Evolutionary conservation across 768 basidiomycete genomes (phyloP), one percentile per base, ranked within the genome.

Genomic region (Crucibulum laeve): DNA sequence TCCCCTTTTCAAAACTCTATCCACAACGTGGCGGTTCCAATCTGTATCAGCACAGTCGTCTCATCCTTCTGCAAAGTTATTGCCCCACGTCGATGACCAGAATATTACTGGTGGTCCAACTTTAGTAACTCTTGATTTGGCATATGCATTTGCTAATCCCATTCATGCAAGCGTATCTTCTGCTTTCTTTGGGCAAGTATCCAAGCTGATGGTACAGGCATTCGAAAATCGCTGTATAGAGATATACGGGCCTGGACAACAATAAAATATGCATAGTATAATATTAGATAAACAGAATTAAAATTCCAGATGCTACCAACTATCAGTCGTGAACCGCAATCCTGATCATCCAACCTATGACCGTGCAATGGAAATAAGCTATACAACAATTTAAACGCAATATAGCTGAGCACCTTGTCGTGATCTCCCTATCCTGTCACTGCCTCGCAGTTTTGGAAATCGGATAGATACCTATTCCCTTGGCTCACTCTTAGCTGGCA

Each of bases 81-180:
- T 37, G 13, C 42, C 36, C 2, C 15, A 22, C 18, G 23, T 42
- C 11, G 19, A 40, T 14, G 21, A 43, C 30, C 5, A 18, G 14
- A 22, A n/a, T 13, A 11, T 23, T 22, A 15, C 64, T 37, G 42
- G 52, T 18, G 69, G 70, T 5, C 74, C 82, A n/a, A 96, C 93
- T 0, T 63, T 91, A 10, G 84, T 97, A 38, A 86, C 84, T 11
- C 76, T 96, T 42, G 87, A 94, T 50, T 71, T 99, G 25, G 74
- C 76, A 1, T 99, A 87, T 62, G 79, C 87, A 19, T 98, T 98
- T 59, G 76, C 87, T 36, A 93, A 82, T 55, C 93, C 92, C 0
- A 53, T 94, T 23, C 84, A 97, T 58, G 86, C 90, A 2, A 76
- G 81, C 4, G 74, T 94, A n/a, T 88, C 90, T 3, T 74, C 83